Conservation (phyloP, 1,139 yeast genomes). For the Candida neerlandica region DNA sequence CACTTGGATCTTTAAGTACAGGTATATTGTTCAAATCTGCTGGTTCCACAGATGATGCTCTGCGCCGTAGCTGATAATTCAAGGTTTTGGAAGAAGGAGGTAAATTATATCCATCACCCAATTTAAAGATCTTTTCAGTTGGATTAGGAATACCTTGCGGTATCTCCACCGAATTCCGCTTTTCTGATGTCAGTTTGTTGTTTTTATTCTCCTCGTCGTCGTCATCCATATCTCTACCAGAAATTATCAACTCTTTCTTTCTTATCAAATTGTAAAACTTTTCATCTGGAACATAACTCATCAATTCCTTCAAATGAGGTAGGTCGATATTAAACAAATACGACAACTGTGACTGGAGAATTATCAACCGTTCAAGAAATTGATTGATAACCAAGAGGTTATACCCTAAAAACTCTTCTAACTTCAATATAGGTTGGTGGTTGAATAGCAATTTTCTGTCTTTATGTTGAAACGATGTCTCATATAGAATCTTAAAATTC, state of each 20-base stretch:
- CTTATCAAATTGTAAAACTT: constrained; percentile 40
- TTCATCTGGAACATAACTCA: constrained; percentile 33
- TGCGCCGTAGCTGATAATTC: constrained; percentile 31
- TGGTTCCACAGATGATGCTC: constrained; percentile 22
- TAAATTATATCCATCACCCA: constrained; percentile 39
- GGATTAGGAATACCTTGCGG: constrained; percentile 16
- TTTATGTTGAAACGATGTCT: constrained; percentile 22
- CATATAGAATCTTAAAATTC: constrained; percentile 31
- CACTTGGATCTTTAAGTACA: constrained; percentile 13
- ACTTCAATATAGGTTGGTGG: constrained; percentile 32
- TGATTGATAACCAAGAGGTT: constrained; percentile 38
- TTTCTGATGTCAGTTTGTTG: constrained; percentile 4
- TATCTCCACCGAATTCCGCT: neutral
- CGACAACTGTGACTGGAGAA: constrained; percentile 32
- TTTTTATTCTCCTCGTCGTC: constrained; percentile 18
- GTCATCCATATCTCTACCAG: constrained; percentile 21
- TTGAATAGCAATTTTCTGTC: constrained; percentile 21
- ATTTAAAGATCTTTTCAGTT: constrained; percentile 34
- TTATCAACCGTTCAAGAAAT: constrained; percentile 43
- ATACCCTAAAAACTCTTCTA: constrained; percentile 32
- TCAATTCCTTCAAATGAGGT: constrained; percentile 39
- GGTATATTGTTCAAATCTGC: constrained; percentile 17
- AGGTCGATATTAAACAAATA: constrained; percentile 29
- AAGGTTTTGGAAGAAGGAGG: constrained; percentile 48
- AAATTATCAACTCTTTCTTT: constrained; percentile 35